These are phyloP conservation scores for Actinomortierella wolfii DNA, from an alignment of 371 early-diverging fungal genomes.

Conservation along the genomic window DNA sequence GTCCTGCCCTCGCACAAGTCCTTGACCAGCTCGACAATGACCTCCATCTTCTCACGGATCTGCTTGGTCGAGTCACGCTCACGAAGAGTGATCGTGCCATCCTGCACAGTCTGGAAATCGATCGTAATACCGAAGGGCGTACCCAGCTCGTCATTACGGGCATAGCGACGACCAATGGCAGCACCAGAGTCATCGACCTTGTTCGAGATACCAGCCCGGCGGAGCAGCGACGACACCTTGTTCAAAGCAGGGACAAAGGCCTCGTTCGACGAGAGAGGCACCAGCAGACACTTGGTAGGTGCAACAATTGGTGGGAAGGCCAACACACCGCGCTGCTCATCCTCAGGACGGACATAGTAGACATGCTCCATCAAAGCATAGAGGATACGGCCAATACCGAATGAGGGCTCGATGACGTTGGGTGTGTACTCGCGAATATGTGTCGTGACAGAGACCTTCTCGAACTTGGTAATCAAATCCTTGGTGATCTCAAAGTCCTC, in stretches of 20 bases:
- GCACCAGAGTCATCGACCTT: slow-evolving; percentile 90
- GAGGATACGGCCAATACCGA: slow-evolving; percentile 99
- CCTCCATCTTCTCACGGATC: slow-evolving; percentile 83
- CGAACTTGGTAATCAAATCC: slow-evolving; percentile 75
- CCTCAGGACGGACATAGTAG: slow-evolving; percentile 91
- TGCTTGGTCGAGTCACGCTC: slow-evolving; percentile 98
- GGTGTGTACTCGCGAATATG: slow-evolving; percentile 96
- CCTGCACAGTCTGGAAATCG: slow-evolving; percentile 97
- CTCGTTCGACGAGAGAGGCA: slow-evolving; percentile 84
- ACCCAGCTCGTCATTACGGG: slow-evolving; percentile 99
- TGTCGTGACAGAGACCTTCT: slow-evolving; percentile 78
- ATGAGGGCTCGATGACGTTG: slow-evolving; percentile 99
- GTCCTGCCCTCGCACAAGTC: slow-evolving; percentile 67
- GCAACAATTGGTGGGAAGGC: slow-evolving; percentile 93
- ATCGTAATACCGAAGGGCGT: slow-evolving; percentile 99
- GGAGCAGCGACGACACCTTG: slow-evolving; percentile 57
- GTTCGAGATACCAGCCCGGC: slow-evolving; percentile 69
- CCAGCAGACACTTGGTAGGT: slow-evolving; percentile 93
- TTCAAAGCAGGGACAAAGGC: slow-evolving; percentile 69
- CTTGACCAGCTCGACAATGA: slow-evolving; percentile 73
- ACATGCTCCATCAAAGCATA: slow-evolving; percentile 98
- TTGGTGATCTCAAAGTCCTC: slow-evolving; percentile 70
- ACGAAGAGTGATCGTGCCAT: slow-evolving; percentile 95
- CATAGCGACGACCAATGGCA: slow-evolving; percentile 98
- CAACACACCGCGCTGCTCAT: slow-evolving; percentile 84